These are phyloP conservation scores for Fusarium papillatum DNA, from an alignment of 2,329 filamentous ascomycete genomes.

Conservation along the genomic window DNA sequence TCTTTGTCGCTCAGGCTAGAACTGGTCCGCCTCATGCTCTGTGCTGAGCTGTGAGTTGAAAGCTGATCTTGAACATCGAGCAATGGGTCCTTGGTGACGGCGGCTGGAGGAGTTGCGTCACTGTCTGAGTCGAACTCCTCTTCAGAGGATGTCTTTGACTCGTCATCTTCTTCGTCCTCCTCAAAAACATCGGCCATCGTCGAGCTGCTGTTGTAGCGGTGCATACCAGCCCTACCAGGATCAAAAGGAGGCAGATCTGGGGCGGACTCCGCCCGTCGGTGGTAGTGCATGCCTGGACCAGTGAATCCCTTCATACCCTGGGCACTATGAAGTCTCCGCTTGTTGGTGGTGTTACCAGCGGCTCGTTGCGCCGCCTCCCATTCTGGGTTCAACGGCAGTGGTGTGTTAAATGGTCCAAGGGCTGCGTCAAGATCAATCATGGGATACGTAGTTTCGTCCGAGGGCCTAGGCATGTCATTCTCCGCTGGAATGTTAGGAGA, in stretches of 20 bases:
- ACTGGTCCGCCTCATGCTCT: constrained; percentile 56
- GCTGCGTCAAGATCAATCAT: constrained; percentile 97
- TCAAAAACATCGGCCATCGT: constrained; percentile 92
- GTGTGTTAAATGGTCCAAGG: constrained; percentile 91
- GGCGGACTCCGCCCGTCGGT: constrained; percentile 84
- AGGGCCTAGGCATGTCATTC: constrained; percentile 50
- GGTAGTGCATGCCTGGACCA: constrained; percentile 80
- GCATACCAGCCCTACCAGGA: constrained; percentile 66
- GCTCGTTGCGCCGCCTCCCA: constrained; percentile 77
- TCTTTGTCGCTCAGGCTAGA: constrained; percentile 60
- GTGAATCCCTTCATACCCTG: constrained; percentile 77
- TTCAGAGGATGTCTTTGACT: constrained; percentile 58
- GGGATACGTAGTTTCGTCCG: constrained; percentile 77
- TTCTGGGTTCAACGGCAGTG: constrained; percentile 71
- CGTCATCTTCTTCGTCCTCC: constrained; percentile 79
- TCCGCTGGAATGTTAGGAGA: constrained; percentile 48
- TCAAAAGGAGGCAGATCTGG: constrained; percentile 86
- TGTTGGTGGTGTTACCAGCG: constrained; percentile 67
- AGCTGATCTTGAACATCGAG: constrained; percentile 39
- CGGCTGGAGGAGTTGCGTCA: constrained; percentile 51
- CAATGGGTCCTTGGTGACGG: constrained; percentile 36
- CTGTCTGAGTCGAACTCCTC: constrained; percentile 62
- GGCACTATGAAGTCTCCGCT: constrained; percentile 83
- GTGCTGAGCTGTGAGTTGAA: constrained; percentile 38
- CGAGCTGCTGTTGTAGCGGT: constrained; percentile 74